Base-by-base conservation (phyloP, 176 grass and related monocot genomes). In the Lolium multiflorum region DNA sequence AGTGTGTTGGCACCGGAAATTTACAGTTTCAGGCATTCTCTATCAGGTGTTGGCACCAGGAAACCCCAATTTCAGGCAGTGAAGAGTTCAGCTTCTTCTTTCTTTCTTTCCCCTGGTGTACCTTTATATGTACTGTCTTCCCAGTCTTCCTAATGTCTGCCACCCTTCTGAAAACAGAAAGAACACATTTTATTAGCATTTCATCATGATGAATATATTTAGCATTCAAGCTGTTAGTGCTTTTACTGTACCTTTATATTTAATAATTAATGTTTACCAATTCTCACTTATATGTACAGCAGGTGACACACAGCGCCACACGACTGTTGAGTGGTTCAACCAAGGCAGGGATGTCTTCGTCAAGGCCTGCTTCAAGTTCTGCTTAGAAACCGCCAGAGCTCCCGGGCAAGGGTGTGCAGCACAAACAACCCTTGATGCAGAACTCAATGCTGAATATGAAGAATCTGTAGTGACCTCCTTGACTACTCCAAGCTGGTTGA, bases 361-460 rank as follows among this genome's bases (percentile, higher is more conserved):
- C 89, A 25, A 89, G 79, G 85, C 85, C 87, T 24, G 56, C 88
- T 12, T 75, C 73, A 70, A 93, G 78, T 64, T 92, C 89, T 73
- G 75, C 79, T n/a, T n/a, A 63, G 84, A 72, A 87, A 80, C 69
- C 84, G 79, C 12, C 89, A 86, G 15, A 98, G 91, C 74, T 91
- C 86, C 0, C 82, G 71, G 14, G 94, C 91, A 84, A 88, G 93
- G 76, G 90, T 95, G 72, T 83, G n/a, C 96, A 38, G 93, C 96
- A 3, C 96, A 98, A 81, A 98, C 96, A 11, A 96, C 81, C 67
- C 76, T 94, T 69, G 96, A 98, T 44, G 96, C 96, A 57, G 86
- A 94, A 26, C 96, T 98, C 9, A 89, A 87, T 71, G 93, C 93
- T 6, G 90, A 96, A 37, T 98, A 92, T 67, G 96, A 98, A 88